Evolutionary conservation across 345 rosid species (phyloP), one percentile per base, ranked within the genome.

Genomic region (Stellera chamaejasme): DNA sequence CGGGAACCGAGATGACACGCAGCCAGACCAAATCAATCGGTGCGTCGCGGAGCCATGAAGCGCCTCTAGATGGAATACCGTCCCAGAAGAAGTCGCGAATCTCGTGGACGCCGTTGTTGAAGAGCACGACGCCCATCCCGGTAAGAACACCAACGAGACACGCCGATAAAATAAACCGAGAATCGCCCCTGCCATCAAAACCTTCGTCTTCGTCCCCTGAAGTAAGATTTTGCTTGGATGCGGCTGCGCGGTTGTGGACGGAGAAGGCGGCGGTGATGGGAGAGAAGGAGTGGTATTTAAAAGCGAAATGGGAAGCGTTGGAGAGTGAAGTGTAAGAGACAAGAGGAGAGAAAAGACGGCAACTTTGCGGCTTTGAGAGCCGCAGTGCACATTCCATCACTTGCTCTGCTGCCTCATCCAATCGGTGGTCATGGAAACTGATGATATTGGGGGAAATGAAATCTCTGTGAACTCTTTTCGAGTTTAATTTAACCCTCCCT

Each of bases 81-180:
- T 88, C 95, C 98, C 96, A 88, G 57, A 80, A 83, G 43, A 85
- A 66, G 68, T 88, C 98, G 8, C 98, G 88, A 32, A 91, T 73
- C 66, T 79, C 83, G 54, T 77, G 90, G 28, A 88, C 92, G 15
- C 75, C 68, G 13, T 81, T 81, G 60, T 91, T 91, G 79, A 91
- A 91, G 11, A 85, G 54, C 15, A 91, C 95, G 13, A 91, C 96
- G 8, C 77, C 79, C 10, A 91, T 12, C n/a, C 98, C 95, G 0
- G 96, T 88, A 39, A 88, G 69, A 1, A 85, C 63, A 26, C 98
- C 98, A 12, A 88, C 88, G 41, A 77, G 67, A 64, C 98, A 85
- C 3, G 96, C 87, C 11, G 81, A 77, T 25, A 80, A 55, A 44
- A 83, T 71, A 11, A 65, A 62, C 16, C 64, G 55, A 1, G 70